Evolutionary conservation across 2,329 filamentous ascomycete genomes (phyloP).

Genomic region (Trichoderma pleuroti): DNA sequence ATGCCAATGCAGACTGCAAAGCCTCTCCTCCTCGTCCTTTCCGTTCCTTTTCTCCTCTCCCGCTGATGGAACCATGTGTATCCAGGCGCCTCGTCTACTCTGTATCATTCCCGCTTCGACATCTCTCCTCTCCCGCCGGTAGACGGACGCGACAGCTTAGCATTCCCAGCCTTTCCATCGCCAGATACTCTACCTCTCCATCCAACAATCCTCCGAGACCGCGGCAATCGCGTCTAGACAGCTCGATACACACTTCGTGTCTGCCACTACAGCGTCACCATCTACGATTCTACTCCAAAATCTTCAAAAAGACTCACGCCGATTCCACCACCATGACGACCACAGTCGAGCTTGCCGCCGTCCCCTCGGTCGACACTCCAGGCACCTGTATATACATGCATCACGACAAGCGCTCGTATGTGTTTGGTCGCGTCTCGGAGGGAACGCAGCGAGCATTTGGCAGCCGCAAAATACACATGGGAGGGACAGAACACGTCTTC

Average conservation of each 20-base stretch:
- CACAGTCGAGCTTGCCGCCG: slow-evolving; percentile 70
- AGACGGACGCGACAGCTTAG: background rate
- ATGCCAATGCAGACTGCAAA: background rate
- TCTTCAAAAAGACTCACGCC: background rate
- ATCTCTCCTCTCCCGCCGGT: slow-evolving; percentile 3
- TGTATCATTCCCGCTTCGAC: slow-evolving; percentile 2
- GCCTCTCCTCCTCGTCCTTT: background rate
- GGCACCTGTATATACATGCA: slow-evolving; percentile 75
- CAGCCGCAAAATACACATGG: slow-evolving; percentile 63
- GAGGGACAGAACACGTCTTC: slow-evolving; percentile 73
- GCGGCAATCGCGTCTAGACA: background rate
- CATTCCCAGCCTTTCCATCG: background rate
- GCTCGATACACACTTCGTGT: background rate
- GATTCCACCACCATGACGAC: slow-evolving; percentile 59
- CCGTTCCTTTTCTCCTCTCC: background rate
- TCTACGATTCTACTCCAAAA: slow-evolving; percentile 21
- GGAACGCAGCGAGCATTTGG: slow-evolving; percentile 76
- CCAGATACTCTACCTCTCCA: background rate
- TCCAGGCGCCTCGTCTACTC: slow-evolving; percentile 22
- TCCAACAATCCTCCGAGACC: background rate
- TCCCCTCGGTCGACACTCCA: slow-evolving; percentile 82
- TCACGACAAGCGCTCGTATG: slow-evolving; percentile 76
- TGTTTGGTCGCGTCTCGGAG: slow-evolving; percentile 80
- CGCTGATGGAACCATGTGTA: slow-evolving; percentile 32
- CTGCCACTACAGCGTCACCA: background rate